phyloP scores from a whole-genome alignment of 78 protist genomes.

The Bodo saltans region DNA sequence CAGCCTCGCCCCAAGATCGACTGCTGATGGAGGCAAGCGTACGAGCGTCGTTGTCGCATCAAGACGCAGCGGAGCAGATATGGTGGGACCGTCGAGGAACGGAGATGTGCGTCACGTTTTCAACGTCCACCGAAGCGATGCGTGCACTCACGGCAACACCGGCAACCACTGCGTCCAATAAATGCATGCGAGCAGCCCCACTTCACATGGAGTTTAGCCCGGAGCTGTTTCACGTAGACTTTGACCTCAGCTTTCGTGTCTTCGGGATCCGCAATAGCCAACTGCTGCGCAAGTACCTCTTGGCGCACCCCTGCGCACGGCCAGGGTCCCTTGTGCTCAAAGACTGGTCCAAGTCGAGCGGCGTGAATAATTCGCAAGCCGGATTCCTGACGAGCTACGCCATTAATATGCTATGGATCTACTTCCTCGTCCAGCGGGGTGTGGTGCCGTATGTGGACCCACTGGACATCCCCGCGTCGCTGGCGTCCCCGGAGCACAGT shows the following conservation, averaged over 20 bases:
- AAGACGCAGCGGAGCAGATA: neutral
- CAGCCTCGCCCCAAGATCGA: neutral
- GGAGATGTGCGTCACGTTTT: neutral
- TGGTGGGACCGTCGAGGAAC: neutral
- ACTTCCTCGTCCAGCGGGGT: neutral
- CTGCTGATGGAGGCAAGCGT: neutral
- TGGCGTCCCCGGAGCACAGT: neutral
- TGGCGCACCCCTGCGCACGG: neutral
- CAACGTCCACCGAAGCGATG: neutral
- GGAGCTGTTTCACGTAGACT: neutral
- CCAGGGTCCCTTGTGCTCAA: neutral
- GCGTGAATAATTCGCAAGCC: neutral
- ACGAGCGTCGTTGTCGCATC: too few species aligned
- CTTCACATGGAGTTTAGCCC: neutral
- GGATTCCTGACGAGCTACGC: neutral
- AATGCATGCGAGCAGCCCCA: neutral
- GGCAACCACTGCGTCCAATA: neutral
- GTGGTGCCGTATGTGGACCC: neutral
- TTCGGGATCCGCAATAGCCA: neutral
- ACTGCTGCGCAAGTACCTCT: neutral
- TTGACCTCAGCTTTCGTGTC: neutral
- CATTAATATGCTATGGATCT: neutral
- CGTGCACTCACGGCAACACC: neutral
- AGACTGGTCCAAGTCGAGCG: neutral
- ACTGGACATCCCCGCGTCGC: neutral